A percentile compares a stretch with the other conserved stretches of the same genome.
Conservation (phyloP, 495 filamentous ascomycete genomes). For the Apiosordaria backusii region DNA sequence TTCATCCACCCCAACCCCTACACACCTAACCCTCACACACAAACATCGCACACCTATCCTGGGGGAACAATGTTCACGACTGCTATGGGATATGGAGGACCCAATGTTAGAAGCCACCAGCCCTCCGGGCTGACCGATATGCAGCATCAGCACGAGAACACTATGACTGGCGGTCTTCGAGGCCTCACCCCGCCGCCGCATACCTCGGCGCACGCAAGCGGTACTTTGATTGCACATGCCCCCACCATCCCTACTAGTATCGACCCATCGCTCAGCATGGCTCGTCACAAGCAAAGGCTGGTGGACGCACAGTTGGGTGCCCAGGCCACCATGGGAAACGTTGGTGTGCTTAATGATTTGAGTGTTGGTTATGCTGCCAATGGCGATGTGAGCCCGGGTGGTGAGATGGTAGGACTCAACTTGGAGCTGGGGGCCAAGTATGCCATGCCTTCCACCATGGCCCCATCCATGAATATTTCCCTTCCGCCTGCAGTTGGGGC, state of each 20-base stretch:
- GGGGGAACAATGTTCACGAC: too few species aligned
- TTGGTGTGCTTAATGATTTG: slow-evolving; percentile 20
- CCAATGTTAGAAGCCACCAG: background rate
- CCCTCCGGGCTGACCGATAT: slow-evolving; percentile 13
- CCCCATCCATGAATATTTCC: slow-evolving; percentile 30
- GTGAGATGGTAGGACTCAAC: slow-evolving; percentile 28
- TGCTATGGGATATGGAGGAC: background rate
- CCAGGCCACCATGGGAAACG: slow-evolving; percentile 14
- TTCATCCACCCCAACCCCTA: background rate
- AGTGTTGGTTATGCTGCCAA: slow-evolving; percentile 11
- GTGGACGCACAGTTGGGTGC: slow-evolving; percentile 19
- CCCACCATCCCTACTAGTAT: slow-evolving; percentile 23
- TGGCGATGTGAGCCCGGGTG: background rate
- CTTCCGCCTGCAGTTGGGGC: slow-evolving; percentile 32
- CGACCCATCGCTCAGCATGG: slow-evolving; percentile 19
- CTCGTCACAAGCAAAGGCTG: slow-evolving; percentile 31
- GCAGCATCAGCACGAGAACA: slow-evolving; percentile 25
- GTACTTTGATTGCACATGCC: slow-evolving; percentile 38
- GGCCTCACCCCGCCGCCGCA: slow-evolving; percentile 42
- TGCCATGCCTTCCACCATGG: slow-evolving; percentile 15
- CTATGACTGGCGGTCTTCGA: slow-evolving; percentile 36
- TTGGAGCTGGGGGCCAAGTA: slow-evolving; percentile 25
- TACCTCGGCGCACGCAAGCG: slow-evolving; percentile 39
- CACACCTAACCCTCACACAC: background rate
- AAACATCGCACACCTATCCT: background rate